Percentiles rank a stretch among this genome's conserved stretches.
phyloP scores from a whole-genome alignment of 169 alveolate genomes.

The Neospora caninum region DNA sequence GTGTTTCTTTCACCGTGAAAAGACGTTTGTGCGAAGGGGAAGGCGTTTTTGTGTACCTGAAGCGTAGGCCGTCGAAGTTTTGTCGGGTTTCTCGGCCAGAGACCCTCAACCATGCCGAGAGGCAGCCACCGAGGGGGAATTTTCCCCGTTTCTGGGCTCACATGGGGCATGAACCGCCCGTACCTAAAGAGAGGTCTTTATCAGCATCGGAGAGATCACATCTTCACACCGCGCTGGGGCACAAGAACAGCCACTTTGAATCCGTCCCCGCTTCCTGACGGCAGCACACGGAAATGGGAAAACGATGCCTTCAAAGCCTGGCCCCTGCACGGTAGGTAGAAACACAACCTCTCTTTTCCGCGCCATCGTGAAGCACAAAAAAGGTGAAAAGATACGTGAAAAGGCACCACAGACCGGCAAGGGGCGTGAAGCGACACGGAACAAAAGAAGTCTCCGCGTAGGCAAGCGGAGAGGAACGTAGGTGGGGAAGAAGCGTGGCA shows the following conservation, averaged over 20 bases:
- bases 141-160: constrained; percentile 57
- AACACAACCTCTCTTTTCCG: background rate
- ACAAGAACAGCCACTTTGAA: constrained; percentile 27
- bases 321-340: constrained; percentile 43
- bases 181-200: constrained; percentile 60
- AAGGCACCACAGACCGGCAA: too few species aligned
- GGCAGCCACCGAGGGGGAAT: constrained; percentile 64
- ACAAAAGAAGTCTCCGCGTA: too few species aligned
- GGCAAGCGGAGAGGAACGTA: too few species aligned
- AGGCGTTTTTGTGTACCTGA: too few species aligned
- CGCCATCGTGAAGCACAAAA: too few species aligned
- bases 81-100: too few species aligned
- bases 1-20: too few species aligned
- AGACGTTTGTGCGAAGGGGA: too few species aligned
- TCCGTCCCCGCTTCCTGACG: constrained; percentile 63
- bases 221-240: constrained; percentile 60
- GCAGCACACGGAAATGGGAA: constrained; percentile 56
- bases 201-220: constrained; percentile 43
- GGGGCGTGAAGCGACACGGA: too few species aligned
- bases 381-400: too few species aligned
- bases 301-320: constrained; percentile 54
- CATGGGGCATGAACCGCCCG: constrained; percentile 51
- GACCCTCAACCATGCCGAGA: constrained; percentile 39
- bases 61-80: too few species aligned
- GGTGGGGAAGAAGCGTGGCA: too few species aligned